A percentile compares a stretch with the other conserved stretches of the same genome.
Conservation (phyloP, 192 early-diverging fungal species). For the Coemansia sp. region DNA sequence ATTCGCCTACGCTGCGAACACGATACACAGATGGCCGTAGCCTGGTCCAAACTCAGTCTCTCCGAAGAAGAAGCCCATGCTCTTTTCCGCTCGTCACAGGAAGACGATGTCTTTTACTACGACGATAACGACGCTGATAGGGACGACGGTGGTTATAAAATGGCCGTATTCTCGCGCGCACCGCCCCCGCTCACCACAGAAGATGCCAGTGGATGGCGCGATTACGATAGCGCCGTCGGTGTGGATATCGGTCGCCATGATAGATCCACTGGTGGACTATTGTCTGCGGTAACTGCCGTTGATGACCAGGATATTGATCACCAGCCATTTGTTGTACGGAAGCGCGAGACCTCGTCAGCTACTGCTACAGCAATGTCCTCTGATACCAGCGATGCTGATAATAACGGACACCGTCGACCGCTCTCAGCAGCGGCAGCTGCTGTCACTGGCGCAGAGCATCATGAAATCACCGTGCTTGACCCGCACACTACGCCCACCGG, state of each 20-base stretch:
- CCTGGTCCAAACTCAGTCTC: constrained; percentile 8
- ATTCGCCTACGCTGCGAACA: constrained; percentile 7
- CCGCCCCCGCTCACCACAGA: background rate
- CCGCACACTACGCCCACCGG: background rate
- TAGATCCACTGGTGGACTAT: background rate
- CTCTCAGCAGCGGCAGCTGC: background rate
- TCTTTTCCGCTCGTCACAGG: background rate
- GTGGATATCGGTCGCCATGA: constrained; percentile 19
- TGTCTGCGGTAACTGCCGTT: background rate
- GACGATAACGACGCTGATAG: constrained; percentile 5
- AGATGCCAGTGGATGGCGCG: constrained; percentile 17
- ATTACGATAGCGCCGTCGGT: constrained; percentile 40
- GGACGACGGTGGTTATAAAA: constrained; percentile 11
- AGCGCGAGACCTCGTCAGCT: constrained; percentile 33
- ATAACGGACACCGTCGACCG: background rate
- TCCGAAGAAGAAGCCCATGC: background rate
- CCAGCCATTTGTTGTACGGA: constrained; percentile 20
- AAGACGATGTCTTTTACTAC: background rate
- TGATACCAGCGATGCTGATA: background rate
- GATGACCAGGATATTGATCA: background rate
- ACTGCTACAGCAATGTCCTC: constrained; percentile 16
- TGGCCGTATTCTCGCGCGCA: constrained; percentile 22
- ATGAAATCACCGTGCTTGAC: constrained; percentile 23
- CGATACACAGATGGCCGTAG: background rate
- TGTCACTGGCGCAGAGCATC: background rate